Evolutionary conservation across 805 yeast genomes (phyloP).

Genomic region (Candida xiaguanensis): DNA sequence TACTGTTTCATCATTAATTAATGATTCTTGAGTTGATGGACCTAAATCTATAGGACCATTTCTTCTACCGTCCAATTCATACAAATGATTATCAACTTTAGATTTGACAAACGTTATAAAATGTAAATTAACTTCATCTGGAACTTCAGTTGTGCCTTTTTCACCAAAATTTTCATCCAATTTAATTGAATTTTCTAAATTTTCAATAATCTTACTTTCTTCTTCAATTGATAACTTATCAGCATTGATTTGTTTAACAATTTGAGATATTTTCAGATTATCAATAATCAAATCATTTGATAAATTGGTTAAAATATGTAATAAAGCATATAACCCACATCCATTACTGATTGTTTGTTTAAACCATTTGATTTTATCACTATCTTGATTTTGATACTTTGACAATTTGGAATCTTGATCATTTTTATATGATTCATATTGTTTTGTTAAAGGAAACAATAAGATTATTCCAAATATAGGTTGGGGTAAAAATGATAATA

Average conservation of each 20-base stretch:
- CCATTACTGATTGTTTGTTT: conserved; percentile 83
- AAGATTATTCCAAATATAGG: conserved; percentile 76
- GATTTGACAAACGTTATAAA: conserved; percentile 70
- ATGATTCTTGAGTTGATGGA: conserved; percentile 35
- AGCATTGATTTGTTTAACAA: conserved; percentile 2
- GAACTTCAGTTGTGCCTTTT: conserved; percentile 68
- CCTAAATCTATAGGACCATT: conserved; percentile 69
- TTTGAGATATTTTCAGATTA: conserved; percentile 24
- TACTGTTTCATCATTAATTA: conserved; percentile 42
- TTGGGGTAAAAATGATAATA: conserved; percentile 74
- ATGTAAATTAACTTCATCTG: conserved; percentile 61
- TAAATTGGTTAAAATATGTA: conserved; percentile 55
- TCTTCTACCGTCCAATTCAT: conserved; percentile 88
- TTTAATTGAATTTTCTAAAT: conserved; percentile 38
- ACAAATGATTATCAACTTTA: conserved; percentile 54
- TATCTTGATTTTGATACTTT: conserved; percentile 21
- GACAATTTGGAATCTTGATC: conserved; percentile 31
- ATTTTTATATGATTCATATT: conserved; percentile 51
- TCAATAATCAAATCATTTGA: conserved; percentile 43
- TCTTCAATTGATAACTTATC: conserved; percentile 24
- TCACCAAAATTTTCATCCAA: conserved; percentile 43
- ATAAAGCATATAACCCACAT: conserved; percentile 86
- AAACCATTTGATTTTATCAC: conserved; percentile 60
- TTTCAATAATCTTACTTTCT: conserved; percentile 42
- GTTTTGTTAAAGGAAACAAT: conserved; percentile 72